Percentiles rank a stretch among this genome's conserved stretches.
Evolutionary conservation across 768 basidiomycete species (phyloP).

Genomic region (Favolaschia claudopus): DNA sequence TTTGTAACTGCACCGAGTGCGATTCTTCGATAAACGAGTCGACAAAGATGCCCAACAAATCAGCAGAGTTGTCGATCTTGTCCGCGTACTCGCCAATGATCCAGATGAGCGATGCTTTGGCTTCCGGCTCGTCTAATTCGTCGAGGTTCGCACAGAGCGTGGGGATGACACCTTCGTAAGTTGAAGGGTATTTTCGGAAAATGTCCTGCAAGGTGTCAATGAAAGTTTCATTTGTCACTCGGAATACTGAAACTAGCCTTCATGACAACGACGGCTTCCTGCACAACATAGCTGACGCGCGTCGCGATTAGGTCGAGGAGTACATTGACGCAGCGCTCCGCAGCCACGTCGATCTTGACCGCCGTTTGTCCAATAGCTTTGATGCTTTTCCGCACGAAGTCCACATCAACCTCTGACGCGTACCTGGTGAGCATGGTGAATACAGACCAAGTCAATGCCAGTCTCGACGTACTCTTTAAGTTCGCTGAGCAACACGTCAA

Average conservation of each 20-base stretch:
- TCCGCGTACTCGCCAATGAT: conserved; percentile 98
- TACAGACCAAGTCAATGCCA: neutral
- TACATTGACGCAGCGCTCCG: conserved; percentile 94
- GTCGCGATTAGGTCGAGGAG: conserved; percentile 92
- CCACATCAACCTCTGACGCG: conserved; percentile 96
- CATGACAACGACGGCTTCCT: conserved; percentile 98
- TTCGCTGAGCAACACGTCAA: conserved; percentile 94
- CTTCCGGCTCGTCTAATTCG: conserved; percentile 97
- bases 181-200: conserved; percentile 95
- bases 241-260: conserved; percentile 65
- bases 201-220: conserved; percentile 72
- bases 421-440: conserved; percentile 62
- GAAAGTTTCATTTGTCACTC: neutral
- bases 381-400: conserved; percentile 94
- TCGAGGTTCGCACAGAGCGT: conserved; percentile 94
- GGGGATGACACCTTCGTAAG: conserved; percentile 97
- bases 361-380: conserved; percentile 97
- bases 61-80: conserved; percentile 97
- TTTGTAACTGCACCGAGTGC: conserved; percentile 85
- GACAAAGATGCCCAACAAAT: conserved; percentile 88
- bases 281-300: conserved; percentile 95
- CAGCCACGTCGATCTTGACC: conserved; percentile 91
- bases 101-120: conserved; percentile 98
- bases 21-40: conserved; percentile 94
- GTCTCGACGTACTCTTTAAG: conserved; percentile 81